These are phyloP conservation scores for Micromonas commoda DNA, from an alignment of 139 green algal species.

Conservation along the genomic window DNA sequence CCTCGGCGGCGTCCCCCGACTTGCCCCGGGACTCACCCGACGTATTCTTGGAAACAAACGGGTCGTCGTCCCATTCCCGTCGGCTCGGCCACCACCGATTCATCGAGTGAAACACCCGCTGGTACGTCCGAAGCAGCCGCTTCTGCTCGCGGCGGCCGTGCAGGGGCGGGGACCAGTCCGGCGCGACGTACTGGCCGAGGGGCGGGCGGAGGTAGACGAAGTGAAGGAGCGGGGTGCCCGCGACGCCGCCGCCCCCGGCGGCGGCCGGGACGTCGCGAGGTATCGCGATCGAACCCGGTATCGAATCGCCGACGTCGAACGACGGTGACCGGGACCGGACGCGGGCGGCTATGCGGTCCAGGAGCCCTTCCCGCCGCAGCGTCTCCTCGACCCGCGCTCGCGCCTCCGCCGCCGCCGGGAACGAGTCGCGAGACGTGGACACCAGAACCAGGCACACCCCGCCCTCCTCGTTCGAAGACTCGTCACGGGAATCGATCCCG, in stretches of 20 bases:
- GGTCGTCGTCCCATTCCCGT: no score
- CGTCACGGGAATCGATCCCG: neutral
- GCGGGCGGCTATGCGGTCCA: no score
- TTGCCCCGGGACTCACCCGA: no score
- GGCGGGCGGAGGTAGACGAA: conserved; percentile 38
- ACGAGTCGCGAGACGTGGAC: conserved; percentile 38
- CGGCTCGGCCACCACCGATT: no score
- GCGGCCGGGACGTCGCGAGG: neutral
- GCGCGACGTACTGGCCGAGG: conserved; percentile 21
- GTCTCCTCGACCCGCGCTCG: conserved; percentile 9
- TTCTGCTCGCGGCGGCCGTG: neutral
- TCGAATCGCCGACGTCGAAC: neutral
- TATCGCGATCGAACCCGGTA: neutral
- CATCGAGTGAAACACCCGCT: neutral
- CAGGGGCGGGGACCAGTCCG: neutral
- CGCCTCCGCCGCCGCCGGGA: conserved; percentile 36
- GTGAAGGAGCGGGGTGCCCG: conserved; percentile 49
- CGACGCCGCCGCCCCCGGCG: conserved; percentile 40
- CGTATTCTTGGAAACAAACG: no score
- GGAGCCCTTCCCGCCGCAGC: neutral
- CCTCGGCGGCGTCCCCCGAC: no score
- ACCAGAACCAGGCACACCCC: conserved; percentile 57
- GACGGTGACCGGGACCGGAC: no score
- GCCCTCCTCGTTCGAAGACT: neutral
- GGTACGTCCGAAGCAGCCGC: neutral